Conservation (phyloP, 208 protist species). For the Acanthamoeba castellanii region DNA sequence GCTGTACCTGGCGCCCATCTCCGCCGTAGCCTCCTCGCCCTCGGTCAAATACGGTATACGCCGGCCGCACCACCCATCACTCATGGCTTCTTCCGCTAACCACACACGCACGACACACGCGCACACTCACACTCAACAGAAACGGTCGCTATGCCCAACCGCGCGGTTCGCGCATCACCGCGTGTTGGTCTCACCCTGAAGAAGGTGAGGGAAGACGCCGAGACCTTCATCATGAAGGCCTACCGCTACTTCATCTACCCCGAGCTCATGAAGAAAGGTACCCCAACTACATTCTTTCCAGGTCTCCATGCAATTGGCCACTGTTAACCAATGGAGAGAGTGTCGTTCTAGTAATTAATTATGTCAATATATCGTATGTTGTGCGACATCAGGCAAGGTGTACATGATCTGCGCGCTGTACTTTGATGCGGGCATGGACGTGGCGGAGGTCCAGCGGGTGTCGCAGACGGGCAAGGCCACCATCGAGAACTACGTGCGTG, state of each 20-base stretch:
- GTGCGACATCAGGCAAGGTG: background rate
- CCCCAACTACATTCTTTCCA: background rate
- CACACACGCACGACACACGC: too few species aligned
- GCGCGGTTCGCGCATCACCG: background rate
- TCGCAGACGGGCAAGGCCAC: conserved; percentile 37
- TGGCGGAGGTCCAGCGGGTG: conserved; percentile 55
- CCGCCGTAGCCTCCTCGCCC: background rate
- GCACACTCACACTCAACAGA: background rate
- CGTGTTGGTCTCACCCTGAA: conserved; percentile 47
- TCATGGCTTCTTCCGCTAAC: background rate
- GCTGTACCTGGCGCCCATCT: conserved; percentile 14
- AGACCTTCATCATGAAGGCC: conserved; percentile 73
- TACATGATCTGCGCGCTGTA: conserved; percentile 69
- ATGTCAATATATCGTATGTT: background rate
- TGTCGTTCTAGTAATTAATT: background rate
- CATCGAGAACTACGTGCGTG: conserved; percentile 55
- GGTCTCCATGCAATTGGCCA: too few species aligned
- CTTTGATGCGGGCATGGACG: conserved; percentile 37
- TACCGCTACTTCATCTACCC: conserved; percentile 64
- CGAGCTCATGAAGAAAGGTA: conserved; percentile 74
- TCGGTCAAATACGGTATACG: background rate
- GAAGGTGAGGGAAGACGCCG: conserved; percentile 54
- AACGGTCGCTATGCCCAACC: background rate
- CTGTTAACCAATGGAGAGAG: background rate
- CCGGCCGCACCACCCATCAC: background rate